Percentiles rank a stretch among this genome's conserved stretches.
phyloP scores from a whole-genome alignment of 2,329 filamentous ascomycete species.

The Penicillium brevicompactum region DNA sequence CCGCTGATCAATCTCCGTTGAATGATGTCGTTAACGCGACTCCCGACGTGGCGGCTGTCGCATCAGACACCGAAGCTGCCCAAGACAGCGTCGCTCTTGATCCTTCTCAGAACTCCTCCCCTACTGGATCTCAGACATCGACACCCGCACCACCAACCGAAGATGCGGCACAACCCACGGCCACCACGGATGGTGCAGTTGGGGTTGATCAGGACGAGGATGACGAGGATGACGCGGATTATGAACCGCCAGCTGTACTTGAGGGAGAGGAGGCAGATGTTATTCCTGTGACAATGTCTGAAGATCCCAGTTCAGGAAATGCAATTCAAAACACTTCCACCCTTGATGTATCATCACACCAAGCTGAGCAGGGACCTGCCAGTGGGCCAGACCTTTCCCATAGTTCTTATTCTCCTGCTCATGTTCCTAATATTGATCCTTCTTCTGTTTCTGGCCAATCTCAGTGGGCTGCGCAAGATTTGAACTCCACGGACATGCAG shows the following conservation, averaged over 20 bases:
- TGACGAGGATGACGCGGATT: slow-evolving; percentile 51
- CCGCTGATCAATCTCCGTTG: slow-evolving; percentile 26
- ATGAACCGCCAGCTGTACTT: slow-evolving; percentile 58
- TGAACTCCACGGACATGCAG: slow-evolving; percentile 33
- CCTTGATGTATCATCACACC: slow-evolving; percentile 64
- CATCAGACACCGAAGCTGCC: slow-evolving; percentile 32
- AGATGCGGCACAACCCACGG: slow-evolving; percentile 43
- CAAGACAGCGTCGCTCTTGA: slow-evolving; percentile 30
- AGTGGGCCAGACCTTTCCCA: slow-evolving; percentile 51
- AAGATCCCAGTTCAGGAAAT: slow-evolving; percentile 58
- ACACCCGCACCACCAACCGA: slow-evolving; percentile 32
- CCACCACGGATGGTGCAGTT: slow-evolving; percentile 62
- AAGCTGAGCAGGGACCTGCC: slow-evolving; percentile 54
- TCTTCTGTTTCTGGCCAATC: slow-evolving; percentile 39
- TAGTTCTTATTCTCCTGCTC: slow-evolving; percentile 53
- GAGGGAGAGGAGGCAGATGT: slow-evolving; percentile 52
- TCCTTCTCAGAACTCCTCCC: slow-evolving; percentile 36
- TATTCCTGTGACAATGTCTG: slow-evolving; percentile 52
- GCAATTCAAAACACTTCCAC: slow-evolving; percentile 55
- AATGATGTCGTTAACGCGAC: slow-evolving; percentile 26
- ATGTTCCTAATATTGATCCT: slow-evolving; percentile 48
- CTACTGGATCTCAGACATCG: slow-evolving; percentile 37
- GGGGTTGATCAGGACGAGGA: slow-evolving; percentile 65
- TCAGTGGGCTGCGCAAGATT: slow-evolving; percentile 39
- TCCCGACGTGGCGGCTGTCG: slow-evolving; percentile 21